A percentile compares a stretch with the other conserved stretches of the same genome.
Evolutionary conservation across 139 green algal species (phyloP).

Genomic region (Gonium pectorale): DNA sequence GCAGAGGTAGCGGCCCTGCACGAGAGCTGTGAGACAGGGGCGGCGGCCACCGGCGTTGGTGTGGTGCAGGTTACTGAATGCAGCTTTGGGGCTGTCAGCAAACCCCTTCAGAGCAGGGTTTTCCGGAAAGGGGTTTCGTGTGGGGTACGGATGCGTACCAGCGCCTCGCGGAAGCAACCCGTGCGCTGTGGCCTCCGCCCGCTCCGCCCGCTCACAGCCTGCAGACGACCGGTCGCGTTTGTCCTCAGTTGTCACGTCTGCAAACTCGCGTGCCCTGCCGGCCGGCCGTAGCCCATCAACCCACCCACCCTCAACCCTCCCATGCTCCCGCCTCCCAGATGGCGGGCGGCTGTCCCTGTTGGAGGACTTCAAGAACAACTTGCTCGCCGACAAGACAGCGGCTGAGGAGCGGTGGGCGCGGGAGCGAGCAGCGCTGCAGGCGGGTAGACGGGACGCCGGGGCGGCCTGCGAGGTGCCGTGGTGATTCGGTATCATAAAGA

Average conservation of each 20-base stretch:
- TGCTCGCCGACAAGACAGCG: constrained; percentile 28
- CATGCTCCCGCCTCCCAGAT: background rate
- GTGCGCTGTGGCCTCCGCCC: background rate
- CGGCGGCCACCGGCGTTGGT: background rate
- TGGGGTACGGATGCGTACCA: background rate
- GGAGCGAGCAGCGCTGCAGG: constrained; percentile 14
- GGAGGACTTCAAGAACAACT: constrained; percentile 43
- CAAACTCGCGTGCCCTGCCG: too few relatives aligned
- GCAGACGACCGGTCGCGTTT: background rate
- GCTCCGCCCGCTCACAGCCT: background rate
- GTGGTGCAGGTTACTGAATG: background rate
- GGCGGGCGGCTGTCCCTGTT: constrained; percentile 8
- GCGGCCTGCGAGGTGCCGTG: too few relatives aligned
- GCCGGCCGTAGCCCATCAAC: background rate
- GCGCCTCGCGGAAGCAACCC: background rate
- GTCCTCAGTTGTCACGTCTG: too few relatives aligned
- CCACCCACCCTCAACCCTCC: background rate
- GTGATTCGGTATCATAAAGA: too few relatives aligned
- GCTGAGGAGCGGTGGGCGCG: constrained; percentile 18
- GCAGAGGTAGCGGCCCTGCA: constrained; percentile 13
- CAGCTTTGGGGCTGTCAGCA: background rate
- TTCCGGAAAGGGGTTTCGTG: background rate
- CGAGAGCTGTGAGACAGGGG: constrained; percentile 8
- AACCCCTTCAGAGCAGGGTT: background rate
- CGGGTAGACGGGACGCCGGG: background rate